phyloP scores from a whole-genome alignment of 2,329 filamentous ascomycete species.

The Calonectria hawksworthii region DNA sequence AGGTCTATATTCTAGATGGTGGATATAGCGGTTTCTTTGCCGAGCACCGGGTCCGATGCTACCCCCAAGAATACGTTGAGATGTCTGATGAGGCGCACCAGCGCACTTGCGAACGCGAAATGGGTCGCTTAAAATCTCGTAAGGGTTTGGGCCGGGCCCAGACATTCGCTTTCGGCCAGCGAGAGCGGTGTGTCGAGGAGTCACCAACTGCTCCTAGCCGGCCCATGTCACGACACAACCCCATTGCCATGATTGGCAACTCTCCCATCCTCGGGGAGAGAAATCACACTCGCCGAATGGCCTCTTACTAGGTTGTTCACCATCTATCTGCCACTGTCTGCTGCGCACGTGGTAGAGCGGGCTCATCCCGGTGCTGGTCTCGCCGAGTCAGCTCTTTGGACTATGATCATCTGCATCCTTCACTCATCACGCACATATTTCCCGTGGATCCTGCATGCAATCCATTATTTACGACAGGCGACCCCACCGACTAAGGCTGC shows the following conservation, averaged over 20 bases:
- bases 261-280: slow-evolving; percentile 64
- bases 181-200: slow-evolving; percentile 67
- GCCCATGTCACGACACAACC: slow-evolving; percentile 55
- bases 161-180: slow-evolving; percentile 94
- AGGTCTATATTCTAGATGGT: slow-evolving; percentile 96
- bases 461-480: slow-evolving; percentile 23
- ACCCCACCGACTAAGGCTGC: slow-evolving; percentile 27
- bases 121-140: slow-evolving; percentile 92
- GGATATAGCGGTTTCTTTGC: slow-evolving; percentile 96
- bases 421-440: slow-evolving; percentile 32
- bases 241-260: slow-evolving; percentile 60
- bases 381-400: slow-evolving; percentile 40
- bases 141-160: slow-evolving; percentile 89
- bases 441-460: slow-evolving; percentile 30
- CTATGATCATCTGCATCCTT: slow-evolving; percentile 36
- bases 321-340: slow-evolving; percentile 41
- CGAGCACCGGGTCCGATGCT: slow-evolving; percentile 84
- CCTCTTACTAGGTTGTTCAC: slow-evolving; percentile 67
- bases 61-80: slow-evolving; percentile 94
- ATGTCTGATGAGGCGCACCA: slow-evolving; percentile 96
- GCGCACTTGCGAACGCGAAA: slow-evolving; percentile 92
- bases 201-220: slow-evolving; percentile 71
- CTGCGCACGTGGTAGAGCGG: slow-evolving; percentile 44
- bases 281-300: slow-evolving; percentile 71
- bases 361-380: slow-evolving; percentile 45